Evolutionary conservation across 768 basidiomycete genomes (phyloP).

Genomic region (Lentinula detonsa): DNA sequence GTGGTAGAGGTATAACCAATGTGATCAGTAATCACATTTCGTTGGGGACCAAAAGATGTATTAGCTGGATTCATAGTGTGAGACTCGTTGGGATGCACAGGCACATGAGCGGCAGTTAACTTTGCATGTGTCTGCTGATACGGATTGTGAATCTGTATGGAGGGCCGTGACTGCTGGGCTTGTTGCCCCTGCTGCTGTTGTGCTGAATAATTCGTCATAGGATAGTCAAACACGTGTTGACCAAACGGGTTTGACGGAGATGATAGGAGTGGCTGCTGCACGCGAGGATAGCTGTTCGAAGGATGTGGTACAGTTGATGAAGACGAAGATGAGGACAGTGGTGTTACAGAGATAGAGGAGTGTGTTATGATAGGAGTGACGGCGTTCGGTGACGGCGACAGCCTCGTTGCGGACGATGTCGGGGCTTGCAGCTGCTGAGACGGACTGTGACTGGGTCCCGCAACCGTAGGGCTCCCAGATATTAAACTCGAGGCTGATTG

Average conservation of each 20-base stretch:
- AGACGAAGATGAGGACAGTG: neutral
- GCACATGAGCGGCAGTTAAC: neutral
- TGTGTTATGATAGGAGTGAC: neutral
- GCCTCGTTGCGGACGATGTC: neutral
- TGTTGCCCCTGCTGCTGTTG: constrained; percentile 12
- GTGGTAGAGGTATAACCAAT: neutral
- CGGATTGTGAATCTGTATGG: constrained; percentile 8
- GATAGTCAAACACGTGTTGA: neutral
- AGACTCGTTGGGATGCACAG: neutral
- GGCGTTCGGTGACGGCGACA: neutral
- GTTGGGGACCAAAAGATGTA: neutral
- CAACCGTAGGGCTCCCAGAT: neutral
- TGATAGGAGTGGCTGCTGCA: neutral
- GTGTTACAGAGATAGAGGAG: neutral
- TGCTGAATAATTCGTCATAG: neutral
- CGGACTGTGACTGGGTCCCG: neutral
- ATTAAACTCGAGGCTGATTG: neutral
- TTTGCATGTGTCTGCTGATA: neutral
- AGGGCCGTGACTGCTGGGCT: constrained; percentile 11
- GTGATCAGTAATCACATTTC: neutral
- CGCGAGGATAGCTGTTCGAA: neutral
- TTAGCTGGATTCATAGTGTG: neutral
- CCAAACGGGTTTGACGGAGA: neutral
- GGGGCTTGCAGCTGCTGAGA: neutral
- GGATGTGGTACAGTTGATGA: neutral